These are phyloP conservation scores for Tuber magnatum DNA, from an alignment of 495 filamentous ascomycete genomes.

Conservation along the genomic window DNA sequence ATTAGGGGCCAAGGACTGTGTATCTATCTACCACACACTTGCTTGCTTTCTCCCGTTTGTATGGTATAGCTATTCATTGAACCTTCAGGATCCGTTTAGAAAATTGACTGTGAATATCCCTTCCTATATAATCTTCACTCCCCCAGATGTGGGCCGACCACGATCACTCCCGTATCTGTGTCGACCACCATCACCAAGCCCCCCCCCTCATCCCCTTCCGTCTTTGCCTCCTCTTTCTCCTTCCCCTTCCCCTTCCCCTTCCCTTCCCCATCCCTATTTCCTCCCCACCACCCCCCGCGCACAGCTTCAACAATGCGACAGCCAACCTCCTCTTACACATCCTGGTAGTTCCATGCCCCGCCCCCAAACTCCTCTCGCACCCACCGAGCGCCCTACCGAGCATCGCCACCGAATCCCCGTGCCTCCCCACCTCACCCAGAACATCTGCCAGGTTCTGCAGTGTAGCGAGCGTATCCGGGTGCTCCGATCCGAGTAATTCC, in stretches of 20 bases:
- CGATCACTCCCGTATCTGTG: background rate
- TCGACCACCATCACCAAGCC: background rate
- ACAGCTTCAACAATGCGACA: background rate
- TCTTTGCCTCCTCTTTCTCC: background rate
- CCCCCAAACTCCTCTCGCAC: background rate
- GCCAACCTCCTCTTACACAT: background rate
- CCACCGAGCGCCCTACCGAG: background rate
- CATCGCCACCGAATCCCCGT: conserved; percentile 18
- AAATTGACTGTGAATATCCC: background rate
- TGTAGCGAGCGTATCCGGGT: conserved; percentile 28
- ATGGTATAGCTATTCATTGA: background rate
- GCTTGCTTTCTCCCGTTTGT: background rate
- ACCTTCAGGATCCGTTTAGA: background rate
- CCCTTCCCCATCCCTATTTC: background rate
- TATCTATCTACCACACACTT: background rate
- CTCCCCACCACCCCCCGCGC: background rate
- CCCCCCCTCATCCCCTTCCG: background rate
- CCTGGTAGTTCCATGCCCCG: background rate
- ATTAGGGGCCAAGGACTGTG: background rate
- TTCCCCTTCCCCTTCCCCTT: background rate
- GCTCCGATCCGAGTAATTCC: conserved; percentile 40
- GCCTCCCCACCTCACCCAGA: conserved; percentile 9
- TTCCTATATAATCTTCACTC: background rate
- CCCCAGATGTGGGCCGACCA: background rate
- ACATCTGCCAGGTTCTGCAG: conserved; percentile 1